phyloP scores from a whole-genome alignment of 2,329 filamentous ascomycete genomes.

The Magnaporthales sp. region DNA sequence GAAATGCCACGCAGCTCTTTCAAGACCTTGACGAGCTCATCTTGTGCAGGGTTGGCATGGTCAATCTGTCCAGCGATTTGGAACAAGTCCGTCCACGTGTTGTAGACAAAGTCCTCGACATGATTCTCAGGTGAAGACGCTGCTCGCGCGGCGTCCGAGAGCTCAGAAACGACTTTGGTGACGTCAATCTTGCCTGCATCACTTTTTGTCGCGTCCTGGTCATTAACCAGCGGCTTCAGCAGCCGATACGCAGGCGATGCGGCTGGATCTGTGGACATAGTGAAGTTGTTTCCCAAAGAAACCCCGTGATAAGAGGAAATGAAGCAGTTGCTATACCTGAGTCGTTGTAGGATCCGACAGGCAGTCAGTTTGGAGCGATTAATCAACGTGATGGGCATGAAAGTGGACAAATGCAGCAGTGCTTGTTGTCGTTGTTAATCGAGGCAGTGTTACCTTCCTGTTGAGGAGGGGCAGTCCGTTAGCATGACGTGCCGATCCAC shows the following conservation, averaged over 20 bases:
- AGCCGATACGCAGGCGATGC: background rate
- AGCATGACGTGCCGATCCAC: background rate
- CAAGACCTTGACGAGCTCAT: slow-evolving; percentile 15
- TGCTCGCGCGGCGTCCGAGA: slow-evolving; percentile 6
- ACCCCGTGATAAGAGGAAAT: background rate
- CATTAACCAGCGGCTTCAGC: slow-evolving; percentile 5
- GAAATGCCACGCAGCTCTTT: slow-evolving; percentile 11
- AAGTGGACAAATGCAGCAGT: background rate
- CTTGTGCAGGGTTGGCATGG: slow-evolving; percentile 10
- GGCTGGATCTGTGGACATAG: background rate
- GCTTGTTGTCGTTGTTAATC: background rate
- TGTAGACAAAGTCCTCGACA: slow-evolving; percentile 13
- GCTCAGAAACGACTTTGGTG: background rate
- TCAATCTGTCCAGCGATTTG: slow-evolving; percentile 13
- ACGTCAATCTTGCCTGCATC: background rate
- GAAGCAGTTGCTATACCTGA: background rate
- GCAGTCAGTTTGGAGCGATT: background rate
- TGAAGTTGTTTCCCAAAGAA: background rate
- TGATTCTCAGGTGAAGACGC: slow-evolving; percentile 6
- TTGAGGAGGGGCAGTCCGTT: background rate
- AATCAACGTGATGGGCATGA: background rate
- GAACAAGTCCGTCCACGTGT: slow-evolving; percentile 15
- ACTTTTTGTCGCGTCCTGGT: background rate
- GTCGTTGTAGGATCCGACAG: background rate
- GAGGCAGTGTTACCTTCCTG: background rate